A percentile compares a stretch with the other conserved stretches of the same genome.
phyloP scores from a whole-genome alignment of 2,329 filamentous ascomycete species.

The Colletotrichum tabaci region DNA sequence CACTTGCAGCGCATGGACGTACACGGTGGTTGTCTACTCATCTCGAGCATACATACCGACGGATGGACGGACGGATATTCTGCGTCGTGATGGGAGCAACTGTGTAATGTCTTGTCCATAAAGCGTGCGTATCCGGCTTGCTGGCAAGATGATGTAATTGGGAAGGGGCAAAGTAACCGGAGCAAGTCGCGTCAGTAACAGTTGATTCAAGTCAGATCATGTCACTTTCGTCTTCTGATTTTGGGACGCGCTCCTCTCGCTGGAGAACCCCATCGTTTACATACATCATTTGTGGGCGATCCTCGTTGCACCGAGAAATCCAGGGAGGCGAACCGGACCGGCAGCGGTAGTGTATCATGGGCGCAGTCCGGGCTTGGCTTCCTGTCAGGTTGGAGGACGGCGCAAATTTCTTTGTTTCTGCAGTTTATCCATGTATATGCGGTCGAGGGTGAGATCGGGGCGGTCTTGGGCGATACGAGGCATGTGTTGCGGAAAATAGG shows the following conservation, averaged over 20 bases:
- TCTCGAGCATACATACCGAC: not conserved
- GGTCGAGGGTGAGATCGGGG: not conserved
- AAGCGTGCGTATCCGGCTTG: not conserved
- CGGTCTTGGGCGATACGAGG: slow-evolving; percentile 33
- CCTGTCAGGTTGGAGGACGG: slow-evolving; percentile 8
- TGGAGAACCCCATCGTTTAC: slow-evolving; percentile 7
- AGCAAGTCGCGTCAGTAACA: slow-evolving; percentile 10
- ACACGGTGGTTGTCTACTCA: not conserved
- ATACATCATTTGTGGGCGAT: slow-evolving; percentile 19
- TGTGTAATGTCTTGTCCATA: not conserved
- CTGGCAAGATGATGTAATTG: not conserved
- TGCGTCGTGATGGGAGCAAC: not conserved
- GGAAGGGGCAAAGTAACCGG: not conserved
- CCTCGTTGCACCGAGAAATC: slow-evolving; percentile 1
- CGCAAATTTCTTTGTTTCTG: slow-evolving; percentile 7
- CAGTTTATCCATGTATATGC: slow-evolving; percentile 4
- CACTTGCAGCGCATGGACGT: not conserved
- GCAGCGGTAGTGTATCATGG: not conserved
- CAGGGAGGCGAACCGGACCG: not conserved
- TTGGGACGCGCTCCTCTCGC: not conserved
- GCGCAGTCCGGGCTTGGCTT: slow-evolving; percentile 22
- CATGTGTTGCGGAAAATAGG: slow-evolving; percentile 21
- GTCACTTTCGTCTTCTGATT: not conserved
- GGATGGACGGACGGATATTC: not conserved
- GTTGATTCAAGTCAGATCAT: not conserved